Evolutionary conservation across 352 stramenopile genomes (phyloP), one percentile per base, ranked within the genome.

Genomic region (Phytophthora sansomeana): DNA sequence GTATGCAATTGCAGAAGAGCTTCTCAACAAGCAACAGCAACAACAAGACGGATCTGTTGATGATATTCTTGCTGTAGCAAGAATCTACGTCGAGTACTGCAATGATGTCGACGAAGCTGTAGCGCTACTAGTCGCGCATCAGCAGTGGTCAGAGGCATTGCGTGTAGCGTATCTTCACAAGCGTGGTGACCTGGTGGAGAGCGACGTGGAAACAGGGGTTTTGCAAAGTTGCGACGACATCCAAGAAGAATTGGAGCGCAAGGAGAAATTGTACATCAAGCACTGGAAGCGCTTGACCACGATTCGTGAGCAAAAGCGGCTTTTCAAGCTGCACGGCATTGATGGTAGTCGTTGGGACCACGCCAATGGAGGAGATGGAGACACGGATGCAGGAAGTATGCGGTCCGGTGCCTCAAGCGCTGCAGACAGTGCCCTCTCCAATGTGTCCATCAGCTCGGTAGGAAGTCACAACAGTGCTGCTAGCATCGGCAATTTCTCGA

Each of bases 261-360:
- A 79, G 10, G 56, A 83, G 32, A 57, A 64, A 17, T 56, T 75
- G 48, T 94, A 92, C 49, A 35, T 72, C 9, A 78, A 76, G 52
- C 58, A 87, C 53, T 91, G 83, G 78, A 80, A 74, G 36, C 83
- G 86, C 3, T 58, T 92, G 28, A 81, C 67, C 16, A 85, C 69
- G 5, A 85, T 94, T 66, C 82, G 76, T 42, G 81, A 92, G 57
- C 86, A 94, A 61, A 92, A 91, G 66, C 79, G 81, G 24, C 66
- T 94, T 24, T 94, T 92, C 46, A 83, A 85, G 59, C 66, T 94
- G 35, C 84, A 92, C 57, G 86, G 86, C 17, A 91, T 94, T 36
- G 84, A 92, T 49, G 84, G 84, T 14, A 80, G 73, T 26, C 80
- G 81, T 16, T 91, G 83, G 75, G 56, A 75, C 5, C 62, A 75